These are phyloP conservation scores for Hyaloscypha variabilis DNA, from an alignment of 495 filamentous ascomycete species.

Conservation along the genomic window DNA sequence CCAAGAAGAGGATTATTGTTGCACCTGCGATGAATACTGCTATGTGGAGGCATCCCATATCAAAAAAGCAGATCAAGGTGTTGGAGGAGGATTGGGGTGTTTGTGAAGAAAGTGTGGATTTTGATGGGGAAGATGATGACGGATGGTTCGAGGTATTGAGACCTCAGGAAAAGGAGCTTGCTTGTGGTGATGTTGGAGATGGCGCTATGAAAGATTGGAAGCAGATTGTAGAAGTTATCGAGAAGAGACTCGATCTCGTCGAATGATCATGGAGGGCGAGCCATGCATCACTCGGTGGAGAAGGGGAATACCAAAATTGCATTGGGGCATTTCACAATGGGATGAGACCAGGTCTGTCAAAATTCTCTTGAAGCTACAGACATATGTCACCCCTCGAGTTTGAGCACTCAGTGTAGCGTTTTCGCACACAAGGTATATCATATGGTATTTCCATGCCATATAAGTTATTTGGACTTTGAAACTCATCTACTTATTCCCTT, in stretches of 20 bases:
- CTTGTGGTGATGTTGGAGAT: constrained; percentile 78
- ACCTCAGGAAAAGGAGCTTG: constrained; percentile 71
- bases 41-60: constrained; percentile 89
- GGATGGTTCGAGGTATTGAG: constrained; percentile 78
- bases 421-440: too few relatives aligned
- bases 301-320: background rate
- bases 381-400: background rate
- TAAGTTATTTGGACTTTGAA: background rate
- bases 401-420: too few relatives aligned
- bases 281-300: background rate
- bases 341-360: background rate
- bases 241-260: constrained; percentile 33
- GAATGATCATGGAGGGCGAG: background rate
- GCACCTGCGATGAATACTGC: constrained; percentile 81
- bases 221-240: constrained; percentile 67
- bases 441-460: background rate
- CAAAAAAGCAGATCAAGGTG: constrained; percentile 65
- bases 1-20: constrained; percentile 30
- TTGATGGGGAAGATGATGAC: constrained; percentile 20
- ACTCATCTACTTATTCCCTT: too few relatives aligned
- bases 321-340: background rate
- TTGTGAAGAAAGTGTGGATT: constrained; percentile 12
- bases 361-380: background rate
- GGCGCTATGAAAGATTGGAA: constrained; percentile 82
- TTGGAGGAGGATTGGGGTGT: constrained; percentile 76